phyloP scores from a whole-genome alignment of 2,329 filamentous ascomycete genomes.

The Trichophyton schoenleinii region DNA sequence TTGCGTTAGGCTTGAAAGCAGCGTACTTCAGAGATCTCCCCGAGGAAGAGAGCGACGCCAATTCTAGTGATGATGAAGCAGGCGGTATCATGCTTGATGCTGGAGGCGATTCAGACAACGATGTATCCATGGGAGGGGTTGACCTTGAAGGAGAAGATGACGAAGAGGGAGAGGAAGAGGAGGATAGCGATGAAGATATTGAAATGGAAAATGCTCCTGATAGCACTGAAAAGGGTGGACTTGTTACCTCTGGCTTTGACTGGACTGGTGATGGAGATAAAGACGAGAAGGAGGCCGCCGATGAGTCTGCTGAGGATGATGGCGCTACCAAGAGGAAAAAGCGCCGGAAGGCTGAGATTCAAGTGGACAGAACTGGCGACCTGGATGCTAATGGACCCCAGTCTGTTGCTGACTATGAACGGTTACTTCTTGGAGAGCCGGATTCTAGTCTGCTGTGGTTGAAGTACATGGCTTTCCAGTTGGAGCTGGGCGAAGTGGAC shows the following conservation, averaged over 20 bases:
- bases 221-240: conserved; percentile 36
- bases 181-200: conserved; percentile 36
- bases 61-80: conserved; percentile 24
- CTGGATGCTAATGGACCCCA: conserved; percentile 80
- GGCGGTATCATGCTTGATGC: conserved; percentile 21
- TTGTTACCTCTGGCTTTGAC: conserved; percentile 68
- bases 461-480: conserved; percentile 96
- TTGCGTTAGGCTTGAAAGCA: conserved; percentile 85
- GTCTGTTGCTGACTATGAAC: conserved; percentile 83
- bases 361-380: conserved; percentile 82
- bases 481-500: conserved; percentile 76
- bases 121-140: conserved; percentile 31
- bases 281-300: conserved; percentile 21
- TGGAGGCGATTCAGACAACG: conserved; percentile 26
- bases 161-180: conserved; percentile 35
- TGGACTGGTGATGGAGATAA: conserved; percentile 59
- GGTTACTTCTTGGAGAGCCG: conserved; percentile 78
- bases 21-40: conserved; percentile 63
- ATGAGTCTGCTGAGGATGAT: conserved; percentile 30
- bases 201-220: conserved; percentile 25
- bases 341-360: conserved; percentile 60
- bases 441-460: conserved; percentile 93
- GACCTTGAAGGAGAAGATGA: conserved; percentile 33
- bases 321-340: conserved; percentile 51
- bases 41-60: conserved; percentile 39